Percentiles rank a stretch among this genome's conserved stretches.
These are phyloP conservation scores for Penicillium pulvis DNA, from an alignment of 495 filamentous ascomycete genomes.

Conservation along the genomic window DNA sequence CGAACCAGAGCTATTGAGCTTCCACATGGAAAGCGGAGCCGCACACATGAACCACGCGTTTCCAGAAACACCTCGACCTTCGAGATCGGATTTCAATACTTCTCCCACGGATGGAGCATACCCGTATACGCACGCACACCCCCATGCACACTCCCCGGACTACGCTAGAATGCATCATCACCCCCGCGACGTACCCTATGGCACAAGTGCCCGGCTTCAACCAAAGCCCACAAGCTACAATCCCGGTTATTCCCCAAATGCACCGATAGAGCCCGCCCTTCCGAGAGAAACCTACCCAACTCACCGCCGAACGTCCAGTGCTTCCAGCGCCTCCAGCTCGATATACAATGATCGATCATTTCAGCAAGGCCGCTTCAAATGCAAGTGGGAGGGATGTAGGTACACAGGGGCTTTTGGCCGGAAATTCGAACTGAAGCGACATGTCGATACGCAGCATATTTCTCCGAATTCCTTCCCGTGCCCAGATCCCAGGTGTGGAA, in stretches of 20 bases:
- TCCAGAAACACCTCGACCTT: background rate
- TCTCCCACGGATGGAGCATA: background rate
- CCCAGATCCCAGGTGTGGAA: background rate
- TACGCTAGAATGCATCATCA: background rate
- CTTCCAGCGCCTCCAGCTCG: background rate
- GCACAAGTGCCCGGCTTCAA: background rate
- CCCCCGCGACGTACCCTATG: background rate
- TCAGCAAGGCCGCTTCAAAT: background rate
- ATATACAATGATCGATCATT: background rate
- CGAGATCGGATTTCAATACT: background rate
- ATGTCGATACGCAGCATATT: slow-evolving; percentile 4
- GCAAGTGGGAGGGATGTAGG: slow-evolving; percentile 2
- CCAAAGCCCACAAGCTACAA: slow-evolving; percentile 1
- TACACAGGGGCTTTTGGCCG: slow-evolving; percentile 1
- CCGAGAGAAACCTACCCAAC: background rate
- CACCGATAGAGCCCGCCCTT: background rate
- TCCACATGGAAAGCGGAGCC: background rate
- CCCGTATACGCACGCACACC: background rate
- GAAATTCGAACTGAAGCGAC: slow-evolving; percentile 4
- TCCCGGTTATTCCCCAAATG: background rate
- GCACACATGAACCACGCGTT: background rate
- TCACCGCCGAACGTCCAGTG: slow-evolving; percentile 1
- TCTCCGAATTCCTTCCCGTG: background rate
- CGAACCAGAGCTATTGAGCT: background rate
- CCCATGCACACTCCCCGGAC: slow-evolving; percentile 1